Evolutionary conservation across 1,284 basidiomycete species (phyloP), one percentile per base, ranked within the genome.

Genomic region (Xerocomus minutiporus): DNA sequence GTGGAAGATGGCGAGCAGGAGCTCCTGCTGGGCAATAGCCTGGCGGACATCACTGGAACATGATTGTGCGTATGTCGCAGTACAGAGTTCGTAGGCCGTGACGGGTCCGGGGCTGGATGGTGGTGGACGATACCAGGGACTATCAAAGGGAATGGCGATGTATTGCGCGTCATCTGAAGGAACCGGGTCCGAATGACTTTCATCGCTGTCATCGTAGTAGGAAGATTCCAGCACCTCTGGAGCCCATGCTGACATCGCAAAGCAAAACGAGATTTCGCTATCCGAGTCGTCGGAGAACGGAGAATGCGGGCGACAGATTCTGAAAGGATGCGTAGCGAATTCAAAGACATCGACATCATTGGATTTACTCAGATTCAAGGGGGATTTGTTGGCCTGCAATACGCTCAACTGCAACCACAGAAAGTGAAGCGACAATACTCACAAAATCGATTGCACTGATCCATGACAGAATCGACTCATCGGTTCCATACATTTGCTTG

Each of bases 21-120:
- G 55, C 12, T 70, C 65, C 32, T 68, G 66, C 41, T 68, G 66
- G 1, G 64, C 58, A 20, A 68, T 70, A 2, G 46, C 66, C 40
- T 68, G 66, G 32, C 66, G 67, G 8, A 68, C 61, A 29, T 69
- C 67, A 28, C 43, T 58, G 9, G 69, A 68, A 40, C 66, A 68
- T 8, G 69, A 71, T 11, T 44, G 46, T 38, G 57, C 58, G 17
- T 57, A 67, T 41, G 48, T 46, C 4, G 58, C 56, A 23, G 57
- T 57, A 29, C 20, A 51, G 28, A 61, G 28, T 43, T 65, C 62
- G 26, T 56, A 51, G 26, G 56, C 61, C 0, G 64, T 52, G 25
- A 58, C n/a, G 1, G 66, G 61, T 43, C 51, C 50, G 9, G 59
- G 61, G 46, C 55, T 58, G 13, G 49, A 46, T 25, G 62, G 53